Conservation (phyloP, 2,329 filamentous ascomycete genomes). For the Aspergillus sp. region DNA sequence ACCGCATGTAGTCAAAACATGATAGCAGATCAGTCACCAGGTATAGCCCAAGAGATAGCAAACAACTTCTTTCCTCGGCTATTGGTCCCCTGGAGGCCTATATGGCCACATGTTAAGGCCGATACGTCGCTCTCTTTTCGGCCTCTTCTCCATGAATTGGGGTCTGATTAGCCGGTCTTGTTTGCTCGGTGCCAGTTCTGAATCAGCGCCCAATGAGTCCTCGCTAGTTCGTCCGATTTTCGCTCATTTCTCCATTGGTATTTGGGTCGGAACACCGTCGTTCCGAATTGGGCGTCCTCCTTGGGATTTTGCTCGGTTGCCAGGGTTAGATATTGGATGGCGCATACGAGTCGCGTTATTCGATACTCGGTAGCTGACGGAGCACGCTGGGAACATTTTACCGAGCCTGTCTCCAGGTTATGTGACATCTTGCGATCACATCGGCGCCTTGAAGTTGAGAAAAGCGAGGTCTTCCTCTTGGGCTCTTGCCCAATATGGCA, state of each 20-base stretch:
- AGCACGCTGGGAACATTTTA: no score
- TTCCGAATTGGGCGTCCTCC: not conserved
- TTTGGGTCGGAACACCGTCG: not conserved
- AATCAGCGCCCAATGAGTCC: not conserved
- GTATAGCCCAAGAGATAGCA: not conserved
- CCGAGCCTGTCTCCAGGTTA: no score
- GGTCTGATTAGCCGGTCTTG: not conserved
- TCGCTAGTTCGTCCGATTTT: not conserved
- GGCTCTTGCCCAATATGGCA: not conserved
- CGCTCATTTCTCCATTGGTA: slow-evolving; percentile 4
- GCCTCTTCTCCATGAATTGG: not conserved
- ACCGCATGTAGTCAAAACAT: slow-evolving; percentile 4
- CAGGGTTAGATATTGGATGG: no score
- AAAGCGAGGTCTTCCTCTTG: not conserved
- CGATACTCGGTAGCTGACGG: no score
- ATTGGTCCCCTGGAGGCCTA: not conserved
- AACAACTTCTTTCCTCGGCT: not conserved
- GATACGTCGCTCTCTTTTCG: no score
- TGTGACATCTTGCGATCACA: not conserved
- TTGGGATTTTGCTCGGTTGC: not conserved
- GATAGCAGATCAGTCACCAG: not conserved
- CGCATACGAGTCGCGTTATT: no score
- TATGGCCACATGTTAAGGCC: no score
- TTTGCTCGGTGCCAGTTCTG: slow-evolving; percentile 1
- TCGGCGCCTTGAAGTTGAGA: not conserved